Percentiles rank a stretch among this genome's conserved stretches.
Conservation (phyloP, 1,284 basidiomycete species). For the Laetiporus sulphureus region DNA sequence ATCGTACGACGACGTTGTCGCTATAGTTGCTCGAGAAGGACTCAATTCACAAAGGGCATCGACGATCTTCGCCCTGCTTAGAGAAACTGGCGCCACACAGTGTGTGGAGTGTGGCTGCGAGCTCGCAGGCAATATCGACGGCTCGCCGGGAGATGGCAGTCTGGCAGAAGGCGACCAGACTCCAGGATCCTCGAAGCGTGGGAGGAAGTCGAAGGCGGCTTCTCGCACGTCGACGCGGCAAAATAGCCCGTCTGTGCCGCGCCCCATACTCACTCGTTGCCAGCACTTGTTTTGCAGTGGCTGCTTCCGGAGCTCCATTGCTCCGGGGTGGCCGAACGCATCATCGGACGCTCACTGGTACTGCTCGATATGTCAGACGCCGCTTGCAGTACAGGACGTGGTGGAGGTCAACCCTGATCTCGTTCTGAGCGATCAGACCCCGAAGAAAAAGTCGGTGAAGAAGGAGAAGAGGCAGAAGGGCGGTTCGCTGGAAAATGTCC, state of each 20-base stretch:
- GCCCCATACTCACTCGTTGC: constrained; percentile 81
- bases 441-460: constrained; percentile 60
- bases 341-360: constrained; percentile 47
- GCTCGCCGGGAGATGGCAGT: constrained; percentile 40
- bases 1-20: constrained; percentile 69
- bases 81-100: constrained; percentile 80
- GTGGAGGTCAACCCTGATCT: constrained; percentile 66
- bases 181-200: constrained; percentile 47
- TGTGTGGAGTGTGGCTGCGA: constrained; percentile 86
- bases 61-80: constrained; percentile 75
- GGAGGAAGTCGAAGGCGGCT: constrained; percentile 51
- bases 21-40: constrained; percentile 77
- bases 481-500: constrained; percentile 49
- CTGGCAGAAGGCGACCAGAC: constrained; percentile 44
- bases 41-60: constrained; percentile 70
- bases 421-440: constrained; percentile 30
- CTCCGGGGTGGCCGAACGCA: constrained; percentile 74
- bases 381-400: constrained; percentile 59
- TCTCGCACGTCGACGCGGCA: constrained; percentile 66
- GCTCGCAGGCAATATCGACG: constrained; percentile 50
- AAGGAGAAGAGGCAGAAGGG: constrained; percentile 68
- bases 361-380: constrained; percentile 73
- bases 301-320: constrained; percentile 76
- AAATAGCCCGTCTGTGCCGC: constrained; percentile 54
- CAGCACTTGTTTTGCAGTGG: constrained; percentile 85